A percentile compares a stretch with the other conserved stretches of the same genome.
Evolutionary conservation across 345 rosid species (phyloP).

Genomic region (Punica granatum): DNA sequence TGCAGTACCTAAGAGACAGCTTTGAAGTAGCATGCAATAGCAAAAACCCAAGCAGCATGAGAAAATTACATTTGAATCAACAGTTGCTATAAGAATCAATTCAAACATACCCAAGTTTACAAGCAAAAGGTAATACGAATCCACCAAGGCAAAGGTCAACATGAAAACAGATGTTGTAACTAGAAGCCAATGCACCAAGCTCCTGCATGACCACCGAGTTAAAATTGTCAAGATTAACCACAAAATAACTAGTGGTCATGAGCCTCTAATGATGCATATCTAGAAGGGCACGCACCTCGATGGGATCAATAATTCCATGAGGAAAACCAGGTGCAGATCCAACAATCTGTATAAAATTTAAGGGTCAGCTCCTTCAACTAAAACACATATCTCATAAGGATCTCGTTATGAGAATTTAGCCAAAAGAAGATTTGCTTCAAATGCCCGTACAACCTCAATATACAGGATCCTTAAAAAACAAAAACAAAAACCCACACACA

Average conservation of each 20-base stretch:
- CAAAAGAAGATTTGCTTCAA: background rate
- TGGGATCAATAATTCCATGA: conserved; percentile 96
- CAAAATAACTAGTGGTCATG: background rate
- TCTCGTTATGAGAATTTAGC: background rate
- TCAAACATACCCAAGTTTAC: conserved; percentile 64
- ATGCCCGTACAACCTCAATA: background rate
- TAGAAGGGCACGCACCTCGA: conserved; percentile 49
- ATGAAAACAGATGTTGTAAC: conserved; percentile 77
- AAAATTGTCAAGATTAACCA: background rate
- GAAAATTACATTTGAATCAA: background rate
- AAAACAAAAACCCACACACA: too few species aligned
- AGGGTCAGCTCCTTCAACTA: background rate
- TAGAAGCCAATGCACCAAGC: conserved; percentile 77
- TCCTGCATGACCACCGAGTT: conserved; percentile 37
- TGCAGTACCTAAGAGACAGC: background rate
- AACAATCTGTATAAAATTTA: conserved; percentile 56
- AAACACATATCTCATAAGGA: background rate
- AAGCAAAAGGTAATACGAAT: conserved; percentile 90
- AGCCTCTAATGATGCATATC: background rate
- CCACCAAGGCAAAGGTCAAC: conserved; percentile 99
- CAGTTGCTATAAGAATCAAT: conserved; percentile 6
- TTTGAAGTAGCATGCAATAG: background rate
- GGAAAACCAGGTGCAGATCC: conserved; percentile 99
- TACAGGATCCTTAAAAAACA: too few species aligned
- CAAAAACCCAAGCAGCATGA: background rate